Evolutionary conservation across 768 basidiomycete genomes (phyloP), one percentile per base, ranked within the genome.

Genomic region (Chalciporus chontae): DNA sequence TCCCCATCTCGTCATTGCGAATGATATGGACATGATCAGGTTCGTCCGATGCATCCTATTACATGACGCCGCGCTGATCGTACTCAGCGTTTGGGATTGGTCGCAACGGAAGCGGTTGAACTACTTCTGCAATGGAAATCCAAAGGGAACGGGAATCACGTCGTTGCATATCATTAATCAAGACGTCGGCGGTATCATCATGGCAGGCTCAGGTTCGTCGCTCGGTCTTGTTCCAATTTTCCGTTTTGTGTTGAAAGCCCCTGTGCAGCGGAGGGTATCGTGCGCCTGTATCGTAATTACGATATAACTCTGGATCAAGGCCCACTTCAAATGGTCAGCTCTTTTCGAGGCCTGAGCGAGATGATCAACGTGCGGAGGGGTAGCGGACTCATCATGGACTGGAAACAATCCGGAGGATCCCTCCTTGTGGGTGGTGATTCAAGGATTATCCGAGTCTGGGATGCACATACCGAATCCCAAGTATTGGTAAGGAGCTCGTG

Each of bases 111-210:
- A 81, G 58, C 81, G 84, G 23, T 63, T 98, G 48, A 86, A 84
- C 52, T 78, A 82, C 48, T 98, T 97, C 72, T 86, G 81, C 61
- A 97, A 98, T 58, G 92, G 90, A 41, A 94, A 94, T 63, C 80
- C 86, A 1, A 75, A 72, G 48, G 87, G 87, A 31, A 88, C 87
- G 4, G 85, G 80, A 47, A 89, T 97, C 50, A 94, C 96, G 0
- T 85, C 89, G 2, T 70, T 97, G 18, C 83, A 92, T 47, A 85
- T 97, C 63, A 91, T 98, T 67, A 97, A 99, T 65, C 91, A 99
- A 69, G 93, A 96, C 50, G 87, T 93, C 13, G 88, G 90, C 8
- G 93, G 92, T 1, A 84, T 97, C 40, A 82, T 98, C 46, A 68
- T 98, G 47, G 86, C 88, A 23, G 93, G 85, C 5, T 88, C 95